Evolutionary conservation across 305 asterid genomes (phyloP).

Genomic region (Solanum hybrid): DNA sequence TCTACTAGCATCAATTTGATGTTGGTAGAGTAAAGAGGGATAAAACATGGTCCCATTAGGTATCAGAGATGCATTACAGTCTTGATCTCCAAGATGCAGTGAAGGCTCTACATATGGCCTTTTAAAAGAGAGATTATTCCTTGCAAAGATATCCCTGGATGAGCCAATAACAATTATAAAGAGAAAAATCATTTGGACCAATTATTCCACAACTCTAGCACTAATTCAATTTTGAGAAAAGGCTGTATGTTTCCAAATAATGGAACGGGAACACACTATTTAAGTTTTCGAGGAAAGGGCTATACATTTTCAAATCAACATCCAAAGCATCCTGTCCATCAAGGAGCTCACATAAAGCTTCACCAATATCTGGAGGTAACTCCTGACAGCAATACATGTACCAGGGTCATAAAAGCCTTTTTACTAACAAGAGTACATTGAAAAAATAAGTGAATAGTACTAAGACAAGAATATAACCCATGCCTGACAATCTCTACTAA

Average conservation of each 20-base stretch:
- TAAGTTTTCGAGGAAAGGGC: background rate
- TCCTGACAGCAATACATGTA: conserved; percentile 49
- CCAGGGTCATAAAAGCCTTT: conserved; percentile 6
- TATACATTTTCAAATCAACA: conserved; percentile 40
- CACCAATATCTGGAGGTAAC: conserved; percentile 81
- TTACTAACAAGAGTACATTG: background rate
- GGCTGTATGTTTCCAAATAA: background rate
- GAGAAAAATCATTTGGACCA: conserved; percentile 4
- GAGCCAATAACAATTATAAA: conserved; percentile 10
- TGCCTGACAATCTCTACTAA: conserved; percentile 98
- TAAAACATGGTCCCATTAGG: conserved; percentile 40
- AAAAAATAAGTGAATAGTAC: background rate
- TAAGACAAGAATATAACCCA: conserved; percentile 5
- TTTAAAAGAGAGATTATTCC: conserved; percentile 34
- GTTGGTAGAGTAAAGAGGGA: conserved; percentile 51
- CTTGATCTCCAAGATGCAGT: conserved; percentile 31
- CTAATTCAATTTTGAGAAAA: conserved; percentile 4
- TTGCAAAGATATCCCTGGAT: conserved; percentile 47
- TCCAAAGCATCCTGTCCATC: conserved; percentile 50
- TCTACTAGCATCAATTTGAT: conserved; percentile 57
- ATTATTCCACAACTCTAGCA: background rate
- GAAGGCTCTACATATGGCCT: conserved; percentile 41
- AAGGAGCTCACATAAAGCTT: conserved; percentile 92
- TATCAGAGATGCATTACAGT: conserved; percentile 30
- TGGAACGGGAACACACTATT: background rate